Base-by-base conservation (phyloP, 2,329 filamentous ascomycete genomes). In the Diaporthe sp. region DNA sequence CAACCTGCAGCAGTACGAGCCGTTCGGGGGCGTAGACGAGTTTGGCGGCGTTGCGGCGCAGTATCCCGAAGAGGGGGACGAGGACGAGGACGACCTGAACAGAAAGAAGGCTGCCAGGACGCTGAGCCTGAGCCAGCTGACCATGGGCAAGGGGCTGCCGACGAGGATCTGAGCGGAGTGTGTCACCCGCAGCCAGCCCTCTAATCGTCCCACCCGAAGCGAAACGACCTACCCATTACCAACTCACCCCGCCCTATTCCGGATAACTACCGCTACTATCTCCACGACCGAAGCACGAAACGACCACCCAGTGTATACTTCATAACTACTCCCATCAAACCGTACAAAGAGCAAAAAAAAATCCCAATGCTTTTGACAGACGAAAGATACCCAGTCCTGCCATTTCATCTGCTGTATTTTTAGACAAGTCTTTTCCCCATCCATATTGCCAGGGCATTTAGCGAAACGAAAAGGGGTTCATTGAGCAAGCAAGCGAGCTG, bases 111-210 rank as follows among this genome's bases (percentile, higher is more conserved):
- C 92, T 1, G 90, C 90, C 31, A 89, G 90, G 77, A 93, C 91
- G 58, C 87, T 95, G 79, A 94, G 90, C 39, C 85, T 93, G 15
- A 90, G 90, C 76, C 90, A 91, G 80, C 82, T 92, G 78, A 92
- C 90, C 1, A 83, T 89, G 78, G 84, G 83, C 57, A 85, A 84
- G 78, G 81, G 82, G 22, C 76, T 79, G 71, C 79, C 78, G 62
- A 82, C 75, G 46, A 77, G 77, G 75, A 77, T 80, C 51, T 81
- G 71, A 80, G 62, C 31, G 34, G 53, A 12, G 17, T 51, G 9
- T 22, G 9, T 22, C 2, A 19, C 44, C 19, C 31, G 25, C 57
- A 31, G 13, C 59, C 10, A n/a, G 17, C n/a, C 46, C 37, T 44
- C 34, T 31, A 28, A 25, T 42, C 31, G 39, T 42, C n/a, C 42